Percentiles rank a stretch among this genome's conserved stretches.
Evolutionary conservation across 179 eudicot genomes (phyloP).

Genomic region (Silene noctiflora): DNA sequence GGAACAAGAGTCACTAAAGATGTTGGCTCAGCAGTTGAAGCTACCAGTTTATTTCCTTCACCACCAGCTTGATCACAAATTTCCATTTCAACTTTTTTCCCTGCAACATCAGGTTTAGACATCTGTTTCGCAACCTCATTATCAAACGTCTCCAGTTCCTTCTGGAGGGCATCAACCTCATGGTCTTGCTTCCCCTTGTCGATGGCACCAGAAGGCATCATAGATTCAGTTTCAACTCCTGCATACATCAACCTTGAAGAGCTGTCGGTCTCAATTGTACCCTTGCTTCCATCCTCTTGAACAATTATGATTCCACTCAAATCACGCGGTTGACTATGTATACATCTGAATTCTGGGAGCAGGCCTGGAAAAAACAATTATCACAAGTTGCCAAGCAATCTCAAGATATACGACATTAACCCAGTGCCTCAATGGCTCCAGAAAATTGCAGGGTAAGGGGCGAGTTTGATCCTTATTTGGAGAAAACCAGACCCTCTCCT

Average conservation of each 20-base stretch:
- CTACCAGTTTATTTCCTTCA: conserved; percentile 29
- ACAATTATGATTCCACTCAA: conserved; percentile 44
- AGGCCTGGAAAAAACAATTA: conserved; percentile 45
- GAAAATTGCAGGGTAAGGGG: no score
- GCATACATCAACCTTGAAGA: conserved; percentile 22
- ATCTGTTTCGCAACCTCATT: conserved; percentile 24
- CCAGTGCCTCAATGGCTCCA: no score
- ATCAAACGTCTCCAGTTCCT: conserved; percentile 26
- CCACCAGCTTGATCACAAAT: conserved; percentile 25
- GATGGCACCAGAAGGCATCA: conserved; percentile 26
- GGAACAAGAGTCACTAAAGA: conserved; percentile 25
- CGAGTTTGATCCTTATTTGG: no score
- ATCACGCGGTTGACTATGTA: conserved; percentile 54
- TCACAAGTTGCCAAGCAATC: conserved; percentile 15
- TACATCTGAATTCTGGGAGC: conserved; percentile 48
- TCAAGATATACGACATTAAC: neutral
- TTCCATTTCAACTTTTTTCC: conserved; percentile 28
- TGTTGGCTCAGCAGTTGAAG: conserved; percentile 26
- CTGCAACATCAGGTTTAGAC: conserved; percentile 27
- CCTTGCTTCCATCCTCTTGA: conserved; percentile 29
- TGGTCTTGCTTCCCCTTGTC: conserved; percentile 23
- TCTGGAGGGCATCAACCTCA: conserved; percentile 24
- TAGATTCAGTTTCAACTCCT: conserved; percentile 27
- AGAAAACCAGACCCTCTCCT: no score
- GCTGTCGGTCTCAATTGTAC: conserved; percentile 27